phyloP scores from a whole-genome alignment of 306 rosid species.

The Boehmeria nivea region DNA sequence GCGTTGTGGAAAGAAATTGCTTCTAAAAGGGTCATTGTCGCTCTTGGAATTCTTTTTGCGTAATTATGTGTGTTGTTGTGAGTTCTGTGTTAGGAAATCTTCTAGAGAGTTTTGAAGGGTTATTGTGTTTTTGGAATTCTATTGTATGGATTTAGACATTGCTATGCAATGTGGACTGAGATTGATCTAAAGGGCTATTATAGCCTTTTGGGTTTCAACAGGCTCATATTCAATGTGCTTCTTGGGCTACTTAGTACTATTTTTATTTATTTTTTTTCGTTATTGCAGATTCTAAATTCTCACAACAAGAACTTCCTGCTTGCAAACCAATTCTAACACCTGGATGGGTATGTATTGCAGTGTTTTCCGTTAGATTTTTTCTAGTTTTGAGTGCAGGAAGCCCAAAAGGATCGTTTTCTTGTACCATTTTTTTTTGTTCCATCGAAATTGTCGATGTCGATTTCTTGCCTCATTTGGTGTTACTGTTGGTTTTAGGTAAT shows the following conservation, averaged over 20 bases:
- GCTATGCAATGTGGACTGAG: too few relatives aligned
- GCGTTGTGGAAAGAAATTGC: too few relatives aligned
- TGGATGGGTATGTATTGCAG: constrained; percentile 51
- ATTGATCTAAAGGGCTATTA: too few relatives aligned
- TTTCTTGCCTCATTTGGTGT: neutral
- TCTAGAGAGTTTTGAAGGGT: too few relatives aligned
- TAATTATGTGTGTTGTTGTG: neutral
- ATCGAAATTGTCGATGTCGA: too few relatives aligned
- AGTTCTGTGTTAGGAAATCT: neutral
- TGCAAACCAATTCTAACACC: constrained; percentile 93
- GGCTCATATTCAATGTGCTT: too few relatives aligned
- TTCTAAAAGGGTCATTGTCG: too few relatives aligned
- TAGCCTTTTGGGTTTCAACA: too few relatives aligned
- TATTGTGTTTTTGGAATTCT: too few relatives aligned
- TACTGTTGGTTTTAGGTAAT: constrained; percentile 67
- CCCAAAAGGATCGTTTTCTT: neutral
- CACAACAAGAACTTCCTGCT: constrained; percentile 94
- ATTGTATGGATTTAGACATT: too few relatives aligned
- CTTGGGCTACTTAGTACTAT: too few relatives aligned
- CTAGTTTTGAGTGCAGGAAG: neutral
- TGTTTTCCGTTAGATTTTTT: constrained; percentile 1
- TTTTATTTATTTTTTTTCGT: constrained; percentile 8
- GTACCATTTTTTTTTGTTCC: too few relatives aligned
- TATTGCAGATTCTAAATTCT: constrained; percentile 65
- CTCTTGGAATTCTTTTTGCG: neutral